Evolutionary conservation across 2,329 filamentous ascomycete species (phyloP).

Genomic region (Macroventuria anomochaeta): DNA sequence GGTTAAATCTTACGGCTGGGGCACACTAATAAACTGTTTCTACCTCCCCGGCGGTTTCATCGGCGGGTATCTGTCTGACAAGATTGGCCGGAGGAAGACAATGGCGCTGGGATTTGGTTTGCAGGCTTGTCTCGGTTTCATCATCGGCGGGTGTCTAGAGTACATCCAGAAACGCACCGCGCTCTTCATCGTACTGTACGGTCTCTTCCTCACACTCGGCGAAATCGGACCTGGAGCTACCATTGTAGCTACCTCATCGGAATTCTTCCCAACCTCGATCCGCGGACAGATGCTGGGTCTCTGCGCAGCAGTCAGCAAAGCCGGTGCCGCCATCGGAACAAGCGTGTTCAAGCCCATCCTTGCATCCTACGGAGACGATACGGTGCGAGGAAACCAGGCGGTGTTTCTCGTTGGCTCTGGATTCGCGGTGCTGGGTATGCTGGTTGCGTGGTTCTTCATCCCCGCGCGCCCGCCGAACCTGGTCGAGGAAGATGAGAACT

Average conservation of each 20-base stretch:
- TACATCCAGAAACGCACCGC: constrained; percentile 41
- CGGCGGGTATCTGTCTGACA: constrained; percentile 36
- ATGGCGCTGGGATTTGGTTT: constrained; percentile 34
- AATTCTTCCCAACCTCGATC: constrained; percentile 36
- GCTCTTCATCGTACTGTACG: constrained; percentile 40
- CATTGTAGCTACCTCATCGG: constrained; percentile 28
- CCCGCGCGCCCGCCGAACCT: constrained; percentile 33
- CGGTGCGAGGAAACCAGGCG: constrained; percentile 32
- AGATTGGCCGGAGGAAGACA: constrained; percentile 33
- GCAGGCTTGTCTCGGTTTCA: constrained; percentile 34
- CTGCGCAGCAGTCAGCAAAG: constrained; percentile 32
- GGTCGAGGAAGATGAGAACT: constrained; percentile 39
- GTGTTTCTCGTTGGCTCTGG: constrained; percentile 35
- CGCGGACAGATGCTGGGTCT: constrained; percentile 37
- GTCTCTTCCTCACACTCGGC: constrained; percentile 36
- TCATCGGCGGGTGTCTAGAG: constrained; percentile 31
- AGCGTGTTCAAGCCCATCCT: constrained; percentile 34
- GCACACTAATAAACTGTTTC: constrained; percentile 29
- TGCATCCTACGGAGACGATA: constrained; percentile 28
- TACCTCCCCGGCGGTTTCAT: constrained; percentile 38
- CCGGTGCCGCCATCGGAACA: constrained; percentile 37
- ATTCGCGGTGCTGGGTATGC: constrained; percentile 33
- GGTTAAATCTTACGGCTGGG: constrained; percentile 33
- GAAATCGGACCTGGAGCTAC: constrained; percentile 33
- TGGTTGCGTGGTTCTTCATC: constrained; percentile 40